Percentiles rank a stretch among this genome's conserved stretches.
Evolutionary conservation across 345 rosid genomes (phyloP).

Genomic region (Melaleuca alternifolia): DNA sequence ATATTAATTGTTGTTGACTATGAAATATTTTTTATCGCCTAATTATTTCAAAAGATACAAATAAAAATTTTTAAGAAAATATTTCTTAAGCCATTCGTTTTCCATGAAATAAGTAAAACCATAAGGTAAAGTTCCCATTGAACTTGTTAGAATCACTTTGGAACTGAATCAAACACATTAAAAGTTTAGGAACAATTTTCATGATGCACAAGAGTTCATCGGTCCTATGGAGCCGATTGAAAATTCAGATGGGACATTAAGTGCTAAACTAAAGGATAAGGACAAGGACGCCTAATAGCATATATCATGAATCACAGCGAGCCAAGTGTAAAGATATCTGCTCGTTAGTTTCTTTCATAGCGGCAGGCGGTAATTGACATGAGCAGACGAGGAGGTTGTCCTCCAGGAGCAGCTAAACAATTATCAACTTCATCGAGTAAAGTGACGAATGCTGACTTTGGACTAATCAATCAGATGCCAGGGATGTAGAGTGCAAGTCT

Average conservation of each 20-base stretch:
- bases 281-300: not conserved
- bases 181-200: not conserved
- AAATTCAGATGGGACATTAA: not conserved
- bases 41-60: not conserved
- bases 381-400: not conserved
- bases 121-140: not conserved
- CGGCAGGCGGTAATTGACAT: not conserved
- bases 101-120: not conserved
- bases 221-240: not conserved
- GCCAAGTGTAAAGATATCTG: not conserved
- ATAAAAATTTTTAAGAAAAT: too few species aligned
- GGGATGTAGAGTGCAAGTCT: not conserved
- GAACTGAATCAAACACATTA: not conserved
- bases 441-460: not conserved
- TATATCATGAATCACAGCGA: not conserved
- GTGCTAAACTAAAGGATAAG: not conserved
- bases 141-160: not conserved
- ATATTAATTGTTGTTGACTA: not conserved
- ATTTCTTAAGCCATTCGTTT: not conserved
- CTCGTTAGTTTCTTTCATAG: not conserved
- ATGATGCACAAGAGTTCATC: not conserved
- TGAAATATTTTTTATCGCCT: not conserved
- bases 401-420: not conserved
- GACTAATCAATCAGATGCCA: not conserved
- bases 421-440: not conserved